Percentiles rank a stretch among this genome's conserved stretches.
phyloP scores from a whole-genome alignment of 1,139 yeast genomes.

The Kodamaea plutei region DNA sequence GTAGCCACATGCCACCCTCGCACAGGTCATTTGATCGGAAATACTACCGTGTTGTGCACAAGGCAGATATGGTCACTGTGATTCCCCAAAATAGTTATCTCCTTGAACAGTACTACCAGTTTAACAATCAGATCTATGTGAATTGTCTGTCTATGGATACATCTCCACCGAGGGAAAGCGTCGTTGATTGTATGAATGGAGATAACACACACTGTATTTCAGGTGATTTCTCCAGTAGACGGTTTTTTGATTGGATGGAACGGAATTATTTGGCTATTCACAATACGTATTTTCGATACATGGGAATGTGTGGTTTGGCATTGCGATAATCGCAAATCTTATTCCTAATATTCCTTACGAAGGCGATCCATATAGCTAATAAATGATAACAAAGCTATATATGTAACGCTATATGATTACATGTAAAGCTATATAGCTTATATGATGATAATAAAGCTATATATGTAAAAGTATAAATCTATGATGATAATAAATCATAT shows the following conservation, averaged over 20 bases:
- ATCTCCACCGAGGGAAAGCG: constrained; percentile 26
- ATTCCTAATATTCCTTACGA: no score
- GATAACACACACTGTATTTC: constrained; percentile 37
- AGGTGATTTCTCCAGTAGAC: constrained; percentile 24
- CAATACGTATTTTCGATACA: constrained; percentile 43
- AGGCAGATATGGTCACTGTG: constrained; percentile 42
- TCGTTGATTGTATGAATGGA: constrained; percentile 29
- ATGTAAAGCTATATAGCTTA: no score
- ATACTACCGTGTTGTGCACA: constrained; percentile 42
- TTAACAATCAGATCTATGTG: constrained; percentile 44
- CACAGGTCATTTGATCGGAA: constrained; percentile 26
- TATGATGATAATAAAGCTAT: no score
- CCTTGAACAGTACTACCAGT: constrained; percentile 32
- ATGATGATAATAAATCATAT: no score
- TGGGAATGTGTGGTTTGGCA: constrained; percentile 52
- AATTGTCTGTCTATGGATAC: constrained; percentile 29
- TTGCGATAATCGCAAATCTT: no score
- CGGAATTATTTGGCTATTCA: constrained; percentile 37
- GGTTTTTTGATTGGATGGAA: constrained; percentile 8
- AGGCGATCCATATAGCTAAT: no score
- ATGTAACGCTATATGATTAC: no score
- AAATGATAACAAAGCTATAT: no score
- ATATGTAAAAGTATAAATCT: no score
- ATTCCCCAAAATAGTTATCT: constrained; percentile 34
- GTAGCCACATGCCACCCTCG: constrained; percentile 21